These are phyloP conservation scores for Elsinoe arachidis DNA, from an alignment of 2,329 filamentous ascomycete genomes.

Conservation along the genomic window DNA sequence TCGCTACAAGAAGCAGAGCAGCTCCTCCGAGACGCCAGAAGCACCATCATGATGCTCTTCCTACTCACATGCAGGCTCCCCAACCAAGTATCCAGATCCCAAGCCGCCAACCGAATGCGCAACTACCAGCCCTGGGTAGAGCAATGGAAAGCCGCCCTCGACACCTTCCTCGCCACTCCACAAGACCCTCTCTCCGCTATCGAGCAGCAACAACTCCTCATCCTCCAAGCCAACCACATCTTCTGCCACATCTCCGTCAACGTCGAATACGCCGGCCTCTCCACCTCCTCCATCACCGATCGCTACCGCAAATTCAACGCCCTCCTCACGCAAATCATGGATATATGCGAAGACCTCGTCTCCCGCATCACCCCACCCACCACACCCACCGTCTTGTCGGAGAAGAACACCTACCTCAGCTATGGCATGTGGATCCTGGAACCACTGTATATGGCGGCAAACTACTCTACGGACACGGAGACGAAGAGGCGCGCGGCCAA, in stretches of 20 bases:
- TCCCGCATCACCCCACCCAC: not conserved
- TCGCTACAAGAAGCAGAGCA: not conserved
- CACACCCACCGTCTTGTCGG: not conserved
- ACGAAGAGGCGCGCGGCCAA: not conserved
- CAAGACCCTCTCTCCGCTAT: not conserved
- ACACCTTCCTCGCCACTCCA: not conserved
- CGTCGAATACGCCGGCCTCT: constrained; percentile 6
- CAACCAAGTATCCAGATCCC: not conserved
- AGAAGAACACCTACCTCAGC: not conserved
- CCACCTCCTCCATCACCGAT: not conserved
- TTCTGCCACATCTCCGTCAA: constrained; percentile 3
- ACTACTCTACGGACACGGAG: not conserved
- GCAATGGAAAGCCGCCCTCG: not conserved
- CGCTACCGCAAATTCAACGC: not conserved
- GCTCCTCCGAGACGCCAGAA: not conserved
- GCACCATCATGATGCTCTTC: constrained; percentile 5
- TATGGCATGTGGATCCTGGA: constrained; percentile 6
- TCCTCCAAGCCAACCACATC: not conserved
- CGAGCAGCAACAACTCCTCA: not conserved
- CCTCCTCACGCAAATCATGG: not conserved
- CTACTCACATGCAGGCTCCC: not conserved
- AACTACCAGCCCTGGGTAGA: constrained; percentile 1
- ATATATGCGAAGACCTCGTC: not conserved
- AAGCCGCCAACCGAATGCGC: constrained; percentile 1
- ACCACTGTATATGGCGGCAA: constrained; percentile 3